Evolutionary conservation across 2,329 filamentous ascomycete genomes (phyloP), one percentile per base, ranked within the genome.

Genomic region (Parasarocladium wereldwijsianum): DNA sequence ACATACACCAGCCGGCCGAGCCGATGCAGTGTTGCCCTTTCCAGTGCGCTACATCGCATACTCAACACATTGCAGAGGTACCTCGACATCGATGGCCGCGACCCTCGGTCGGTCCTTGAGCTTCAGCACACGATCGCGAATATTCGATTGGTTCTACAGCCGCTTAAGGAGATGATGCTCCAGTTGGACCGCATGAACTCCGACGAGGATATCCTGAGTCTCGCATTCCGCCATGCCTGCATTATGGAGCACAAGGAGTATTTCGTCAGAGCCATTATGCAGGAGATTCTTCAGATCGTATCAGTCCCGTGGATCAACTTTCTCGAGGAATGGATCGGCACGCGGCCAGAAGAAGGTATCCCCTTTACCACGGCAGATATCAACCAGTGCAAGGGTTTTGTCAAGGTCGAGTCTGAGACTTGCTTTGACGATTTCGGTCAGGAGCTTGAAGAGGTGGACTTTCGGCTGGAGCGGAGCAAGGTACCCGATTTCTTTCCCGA

Each of bases 281-380:
- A 74, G 11, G 71, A 83, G 36, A 61, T 87, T 1, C 49, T 90
- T 11, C 58, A 62, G 25, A 60, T 66, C 22, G 70, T 77, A 2
- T 71, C 71, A 2, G 52, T 54, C 17, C 78, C 78, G 1, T 85
- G 76, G 69, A 55, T 80, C 7, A 64, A 73, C 31, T 66, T 76
- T 30, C 58, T 79, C 6, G 67, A 77, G 39, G 71, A 76, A 43
- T 90, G 82, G 81, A 70, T 86, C 35, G 83, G 83, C 0, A 64
- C 82, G 8, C 64, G 59, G 35, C 54, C 59, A 3, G 73, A 79
- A 39, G 55, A 62, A 20, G 66, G 69, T 1, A 52, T 68, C 8
- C 62, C 62, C 1, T 42, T 74, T 17, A 59, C 61, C 5, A 73
- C 62, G 43, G 45, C 58, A 31, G 46, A 46, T 20, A 26, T 53